These are phyloP conservation scores for Alternaria viburni DNA, from an alignment of 2,329 filamentous ascomycete genomes.

Conservation along the genomic window DNA sequence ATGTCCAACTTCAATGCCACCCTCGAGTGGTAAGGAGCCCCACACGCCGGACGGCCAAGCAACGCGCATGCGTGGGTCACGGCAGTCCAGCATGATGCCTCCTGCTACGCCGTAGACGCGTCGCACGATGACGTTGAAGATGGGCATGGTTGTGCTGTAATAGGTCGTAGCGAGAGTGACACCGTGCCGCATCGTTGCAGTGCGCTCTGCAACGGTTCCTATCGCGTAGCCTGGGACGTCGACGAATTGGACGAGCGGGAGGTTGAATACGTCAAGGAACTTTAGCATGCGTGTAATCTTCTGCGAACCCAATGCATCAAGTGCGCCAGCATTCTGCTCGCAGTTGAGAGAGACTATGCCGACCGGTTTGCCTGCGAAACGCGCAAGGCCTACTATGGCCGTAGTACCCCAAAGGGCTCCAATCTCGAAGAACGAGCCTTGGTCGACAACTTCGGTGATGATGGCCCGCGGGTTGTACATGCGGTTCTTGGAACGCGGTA, in stretches of 20 bases:
- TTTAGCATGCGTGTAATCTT: conserved; percentile 67
- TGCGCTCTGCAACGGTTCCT: conserved; percentile 67
- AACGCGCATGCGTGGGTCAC: conserved; percentile 66
- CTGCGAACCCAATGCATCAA: conserved; percentile 66
- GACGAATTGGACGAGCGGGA: conserved; percentile 68
- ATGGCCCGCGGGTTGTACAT: conserved; percentile 67
- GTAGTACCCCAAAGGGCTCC: conserved; percentile 68
- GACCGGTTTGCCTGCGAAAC: conserved; percentile 63
- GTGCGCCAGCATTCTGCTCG: conserved; percentile 64
- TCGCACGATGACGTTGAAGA: conserved; percentile 68
- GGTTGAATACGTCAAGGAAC: conserved; percentile 69
- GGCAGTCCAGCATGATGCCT: conserved; percentile 67
- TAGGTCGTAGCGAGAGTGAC: conserved; percentile 67
- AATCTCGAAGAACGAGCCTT: conserved; percentile 67
- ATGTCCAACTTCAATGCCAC: conserved; percentile 70
- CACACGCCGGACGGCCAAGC: conserved; percentile 70
- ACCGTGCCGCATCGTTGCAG: conserved; percentile 69
- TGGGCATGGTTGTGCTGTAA: conserved; percentile 66
- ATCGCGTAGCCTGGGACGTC: conserved; percentile 68
- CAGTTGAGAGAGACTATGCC: conserved; percentile 67
- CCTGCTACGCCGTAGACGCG: conserved; percentile 69
- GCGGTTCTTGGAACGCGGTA: conserved; percentile 63
- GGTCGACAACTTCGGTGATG: conserved; percentile 64
- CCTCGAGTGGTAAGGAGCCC: conserved; percentile 67
- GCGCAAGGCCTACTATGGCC: conserved; percentile 65